These are phyloP conservation scores for Collybia sordida DNA, from an alignment of 768 basidiomycete species.

Conservation along the genomic window DNA sequence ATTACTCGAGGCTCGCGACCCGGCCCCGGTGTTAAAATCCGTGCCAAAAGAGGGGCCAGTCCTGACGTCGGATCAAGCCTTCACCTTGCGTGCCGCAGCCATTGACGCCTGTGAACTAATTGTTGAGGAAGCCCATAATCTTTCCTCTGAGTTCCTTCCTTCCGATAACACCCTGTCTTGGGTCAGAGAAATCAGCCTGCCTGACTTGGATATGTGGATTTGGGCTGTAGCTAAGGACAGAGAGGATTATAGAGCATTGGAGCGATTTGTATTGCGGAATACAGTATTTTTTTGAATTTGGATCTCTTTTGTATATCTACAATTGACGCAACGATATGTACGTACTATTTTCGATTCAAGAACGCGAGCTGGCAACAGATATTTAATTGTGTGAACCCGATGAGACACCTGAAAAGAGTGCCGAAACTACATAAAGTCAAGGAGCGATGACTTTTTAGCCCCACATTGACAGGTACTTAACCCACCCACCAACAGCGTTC, in stretches of 20 bases:
- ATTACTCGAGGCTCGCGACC: slow-evolving; percentile 32
- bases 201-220: slow-evolving; percentile 75
- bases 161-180: slow-evolving; percentile 35
- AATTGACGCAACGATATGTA: no score
- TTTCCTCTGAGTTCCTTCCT: slow-evolving; percentile 19
- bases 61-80: slow-evolving; percentile 62
- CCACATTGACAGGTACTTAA: no score
- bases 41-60: slow-evolving; percentile 44
- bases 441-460: no score
- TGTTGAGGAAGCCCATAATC: slow-evolving; percentile 47
- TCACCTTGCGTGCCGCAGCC: slow-evolving; percentile 74
- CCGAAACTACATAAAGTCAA: no score
- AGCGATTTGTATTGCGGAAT: slow-evolving; percentile 63
- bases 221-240: slow-evolving; percentile 83
- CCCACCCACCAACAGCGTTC: no score
- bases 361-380: no score
- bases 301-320: no score
- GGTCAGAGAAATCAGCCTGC: slow-evolving; percentile 56
- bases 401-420: no score
- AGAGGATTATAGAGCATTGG: slow-evolving; percentile 63
- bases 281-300: slow-evolving; percentile 66
- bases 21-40: slow-evolving; percentile 12
- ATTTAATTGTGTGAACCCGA: no score
- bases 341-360: no score
- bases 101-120: slow-evolving; percentile 78